Conservation (phyloP, 2,329 filamentous ascomycete genomes). For the Raffaelea ambrosiae region DNA sequence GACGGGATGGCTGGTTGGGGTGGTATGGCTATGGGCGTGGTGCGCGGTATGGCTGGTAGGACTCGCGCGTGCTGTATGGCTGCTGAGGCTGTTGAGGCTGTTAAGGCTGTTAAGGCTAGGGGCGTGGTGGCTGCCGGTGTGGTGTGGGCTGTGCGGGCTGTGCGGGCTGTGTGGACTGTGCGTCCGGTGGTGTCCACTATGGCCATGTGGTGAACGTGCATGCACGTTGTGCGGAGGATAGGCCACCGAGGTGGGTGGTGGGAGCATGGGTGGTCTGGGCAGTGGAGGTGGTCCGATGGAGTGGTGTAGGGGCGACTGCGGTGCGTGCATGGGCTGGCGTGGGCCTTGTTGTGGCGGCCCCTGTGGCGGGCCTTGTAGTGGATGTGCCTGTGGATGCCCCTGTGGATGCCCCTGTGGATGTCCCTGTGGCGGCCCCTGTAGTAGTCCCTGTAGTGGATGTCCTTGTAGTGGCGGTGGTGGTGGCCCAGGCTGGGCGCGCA, state of each 20-base stretch:
- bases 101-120: not conserved
- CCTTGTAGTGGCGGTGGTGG: not conserved
- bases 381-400: not conserved
- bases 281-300: too few species aligned
- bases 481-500: not conserved
- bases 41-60: not conserved
- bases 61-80: not conserved
- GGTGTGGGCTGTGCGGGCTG: not conserved
- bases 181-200: too few species aligned
- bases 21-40: too few species aligned
- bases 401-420: not conserved
- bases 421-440: not conserved
- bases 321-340: too few species aligned
- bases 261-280: too few species aligned
- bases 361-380: not conserved
- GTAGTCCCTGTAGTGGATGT: not conserved
- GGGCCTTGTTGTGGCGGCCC: too few species aligned
- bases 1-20: too few species aligned
- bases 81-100: not conserved
- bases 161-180: not conserved
- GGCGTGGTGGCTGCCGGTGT: too few species aligned
- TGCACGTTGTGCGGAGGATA: too few species aligned
- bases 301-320: too few species aligned
- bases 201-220: too few species aligned
- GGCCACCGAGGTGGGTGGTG: too few species aligned